Evolutionary conservation across 2,329 filamentous ascomycete genomes (phyloP), one percentile per base, ranked within the genome.

Genomic region (Graphilbum sp.): DNA sequence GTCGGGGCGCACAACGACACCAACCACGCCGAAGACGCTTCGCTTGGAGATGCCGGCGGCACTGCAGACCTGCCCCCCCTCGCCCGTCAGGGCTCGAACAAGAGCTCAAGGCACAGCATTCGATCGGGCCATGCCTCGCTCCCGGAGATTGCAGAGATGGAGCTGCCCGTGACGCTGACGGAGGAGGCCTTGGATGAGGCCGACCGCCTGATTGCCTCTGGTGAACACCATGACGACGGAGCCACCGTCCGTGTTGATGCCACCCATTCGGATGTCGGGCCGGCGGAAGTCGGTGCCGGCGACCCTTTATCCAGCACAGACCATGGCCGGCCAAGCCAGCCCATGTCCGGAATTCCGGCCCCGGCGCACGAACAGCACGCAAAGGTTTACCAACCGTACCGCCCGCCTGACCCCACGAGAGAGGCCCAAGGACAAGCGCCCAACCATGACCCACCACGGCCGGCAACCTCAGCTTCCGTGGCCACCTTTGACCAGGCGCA

Each of bases 401-500:
- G 6, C 29, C 24, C 31, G 45, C 29, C 29, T 31, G n/a, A n/a
- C n/a, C 29, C 29, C 6, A 31, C 29, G 6, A 33, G 15, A 27
- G 43, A 49, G 9, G 62, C 21, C 21, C 21, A 24, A 29, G 15
- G 13, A n/a, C 27, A 29, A 5, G 15, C 19, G 13, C 16, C 9
- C 16, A 15, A 7, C 18, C 7, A 29, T 25, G 6, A 5, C n/a
- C 6, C 10, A 10, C 23, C 64, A 30, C 59, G 69, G 30, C 64
- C 62, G 13, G 54, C 55, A 10, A 72, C 71, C 4, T 61, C 69
- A 10, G 67, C 61, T 11, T 77, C 73, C 4, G 61, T 58, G 34
- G 68, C 69, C 39, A 81, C 79, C 2, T 75, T 66, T 41, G 74
- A 79, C 24, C 74, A 81, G 51, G 72, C 72, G 16, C 62, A 74